A percentile compares a stretch with the other conserved stretches of the same genome.
Evolutionary conservation across 2,329 filamentous ascomycete species (phyloP).

Genomic region (Hymenoscyphus occultus): DNA sequence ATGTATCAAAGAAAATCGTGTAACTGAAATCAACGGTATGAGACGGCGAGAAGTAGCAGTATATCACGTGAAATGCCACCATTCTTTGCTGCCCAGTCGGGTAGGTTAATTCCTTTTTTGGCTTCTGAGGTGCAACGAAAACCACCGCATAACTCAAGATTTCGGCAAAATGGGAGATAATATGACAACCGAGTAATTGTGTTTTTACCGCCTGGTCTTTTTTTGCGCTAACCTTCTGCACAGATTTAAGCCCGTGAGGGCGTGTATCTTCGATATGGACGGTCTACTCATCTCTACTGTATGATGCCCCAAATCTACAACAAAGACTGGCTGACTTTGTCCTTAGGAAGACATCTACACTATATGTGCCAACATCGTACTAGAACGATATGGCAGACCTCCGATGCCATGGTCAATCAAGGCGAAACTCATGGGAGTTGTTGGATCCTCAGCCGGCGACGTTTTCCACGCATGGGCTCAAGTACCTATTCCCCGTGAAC

Average conservation of each 20-base stretch:
- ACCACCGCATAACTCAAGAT: not conserved
- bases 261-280: constrained; percentile 99
- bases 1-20: too few relatives aligned
- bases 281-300: constrained; percentile 83
- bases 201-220: not conserved
- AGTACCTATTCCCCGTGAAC: constrained; percentile 69
- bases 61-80: too few relatives aligned
- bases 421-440: constrained; percentile 61
- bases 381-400: constrained; percentile 70
- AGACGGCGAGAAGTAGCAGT: too few relatives aligned
- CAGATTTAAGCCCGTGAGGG: constrained; percentile 76
- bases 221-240: not conserved
- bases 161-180: not conserved
- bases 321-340: not conserved
- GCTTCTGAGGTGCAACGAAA: not conserved
- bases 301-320: constrained; percentile 36
- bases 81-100: too few relatives aligned
- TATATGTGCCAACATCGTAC: constrained; percentile 74
- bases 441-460: constrained; percentile 43
- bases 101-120: not conserved
- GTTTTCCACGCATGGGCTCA: constrained; percentile 78
- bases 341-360: constrained; percentile 79
- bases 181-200: not conserved
- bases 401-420: constrained; percentile 90
- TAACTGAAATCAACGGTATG: too few relatives aligned